A percentile compares a stretch with the other conserved stretches of the same genome.
These are phyloP conservation scores for Pleurozium schreberi DNA, from an alignment of 225 moss, liverwort and hornwort genomes.

Conservation along the genomic window DNA sequence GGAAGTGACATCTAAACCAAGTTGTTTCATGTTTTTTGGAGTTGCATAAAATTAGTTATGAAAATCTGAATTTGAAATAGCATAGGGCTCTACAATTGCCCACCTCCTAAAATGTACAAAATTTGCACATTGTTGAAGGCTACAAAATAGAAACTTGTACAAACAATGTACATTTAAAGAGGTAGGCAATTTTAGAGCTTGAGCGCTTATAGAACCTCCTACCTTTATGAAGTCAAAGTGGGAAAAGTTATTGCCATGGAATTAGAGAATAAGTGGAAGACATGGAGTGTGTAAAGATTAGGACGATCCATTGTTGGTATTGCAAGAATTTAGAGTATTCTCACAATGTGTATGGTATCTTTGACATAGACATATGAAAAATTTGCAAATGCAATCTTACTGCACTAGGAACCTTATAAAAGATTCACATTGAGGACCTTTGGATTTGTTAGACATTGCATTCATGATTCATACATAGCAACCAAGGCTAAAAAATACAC, in stretches of 20 bases:
- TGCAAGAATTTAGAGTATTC: background rate
- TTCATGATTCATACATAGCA: background rate
- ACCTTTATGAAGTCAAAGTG: background rate
- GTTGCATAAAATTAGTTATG: too few relatives aligned
- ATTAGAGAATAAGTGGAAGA: background rate
- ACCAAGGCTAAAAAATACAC: background rate
- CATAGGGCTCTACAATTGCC: too few relatives aligned
- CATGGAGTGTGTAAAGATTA: background rate
- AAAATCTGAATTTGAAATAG: too few relatives aligned
- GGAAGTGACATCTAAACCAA: too few relatives aligned
- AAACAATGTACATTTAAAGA: too few relatives aligned
- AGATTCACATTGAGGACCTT: background rate
- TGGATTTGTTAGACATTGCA: rapidly evolving
- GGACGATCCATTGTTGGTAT: background rate
- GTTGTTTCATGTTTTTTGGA: too few relatives aligned
- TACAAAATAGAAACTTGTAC: too few relatives aligned
- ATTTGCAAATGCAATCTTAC: rapidly evolving
- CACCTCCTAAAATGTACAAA: too few relatives aligned
- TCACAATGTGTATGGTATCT: rapidly evolving
- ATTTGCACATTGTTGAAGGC: too few relatives aligned
- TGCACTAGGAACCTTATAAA: background rate
- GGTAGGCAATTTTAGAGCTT: too few relatives aligned
- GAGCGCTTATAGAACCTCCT: too few relatives aligned
- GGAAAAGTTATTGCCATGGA: background rate
- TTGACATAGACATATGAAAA: background rate